These are phyloP conservation scores for Paspalum notatum DNA, from an alignment of 176 grass and related monocot genomes.

Conservation along the genomic window DNA sequence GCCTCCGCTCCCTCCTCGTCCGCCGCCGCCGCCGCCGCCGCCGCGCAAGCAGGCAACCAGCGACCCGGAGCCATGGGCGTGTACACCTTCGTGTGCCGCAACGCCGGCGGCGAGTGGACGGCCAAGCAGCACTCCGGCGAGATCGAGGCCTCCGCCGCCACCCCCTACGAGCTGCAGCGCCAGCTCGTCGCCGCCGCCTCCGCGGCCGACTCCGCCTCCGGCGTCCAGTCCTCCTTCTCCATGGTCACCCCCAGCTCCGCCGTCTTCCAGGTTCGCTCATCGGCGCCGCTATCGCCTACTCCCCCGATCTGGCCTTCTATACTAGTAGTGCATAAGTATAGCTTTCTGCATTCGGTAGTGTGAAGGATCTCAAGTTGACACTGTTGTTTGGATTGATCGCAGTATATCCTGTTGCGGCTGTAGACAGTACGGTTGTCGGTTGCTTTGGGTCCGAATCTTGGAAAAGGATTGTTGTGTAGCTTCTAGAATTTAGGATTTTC, in stretches of 20 bases:
- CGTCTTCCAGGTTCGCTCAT: conserved; percentile 71
- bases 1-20: not conserved
- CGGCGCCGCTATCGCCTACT: not conserved
- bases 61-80: conserved; percentile 69
- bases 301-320: not conserved
- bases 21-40: conserved; percentile 32
- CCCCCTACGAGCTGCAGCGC: conserved; percentile 76
- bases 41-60: conserved; percentile 20
- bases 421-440: not conserved
- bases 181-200: conserved; percentile 62
- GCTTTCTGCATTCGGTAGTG: not conserved
- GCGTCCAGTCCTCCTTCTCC: conserved; percentile 89
- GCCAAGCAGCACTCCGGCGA: conserved; percentile 80
- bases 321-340: not conserved
- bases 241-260: conserved; percentile 79
- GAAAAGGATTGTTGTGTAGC: not conserved
- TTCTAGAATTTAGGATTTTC: not conserved
- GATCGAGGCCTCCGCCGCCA: conserved; percentile 71
- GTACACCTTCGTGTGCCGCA: conserved; percentile 94
- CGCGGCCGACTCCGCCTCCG: conserved; percentile 52
- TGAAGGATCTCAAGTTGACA: not conserved
- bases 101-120: conserved; percentile 66
- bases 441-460: not conserved
- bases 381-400: not conserved
- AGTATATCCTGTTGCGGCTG: not conserved